A percentile compares a stretch with the other conserved stretches of the same genome.
Conservation (phyloP, 257 asterid genomes). For the Capsicum pubescens region DNA sequence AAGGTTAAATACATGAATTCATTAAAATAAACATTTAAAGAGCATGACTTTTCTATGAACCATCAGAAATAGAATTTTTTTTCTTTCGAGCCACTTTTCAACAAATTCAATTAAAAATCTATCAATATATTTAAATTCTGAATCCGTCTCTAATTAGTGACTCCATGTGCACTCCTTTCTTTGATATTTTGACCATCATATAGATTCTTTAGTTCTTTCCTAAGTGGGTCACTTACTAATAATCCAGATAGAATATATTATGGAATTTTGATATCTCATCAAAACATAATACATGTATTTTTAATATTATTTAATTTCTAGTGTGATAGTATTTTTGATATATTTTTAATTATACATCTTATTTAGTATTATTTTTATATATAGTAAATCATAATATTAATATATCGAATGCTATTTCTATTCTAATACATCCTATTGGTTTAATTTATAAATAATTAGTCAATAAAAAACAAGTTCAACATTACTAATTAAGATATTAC, state of each 20-base stretch:
- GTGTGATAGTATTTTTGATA: too few species aligned
- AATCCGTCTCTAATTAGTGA: background rate
- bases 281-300: too few species aligned
- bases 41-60: background rate
- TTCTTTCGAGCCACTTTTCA: background rate
- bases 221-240: slow-evolving; percentile 33
- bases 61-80: background rate
- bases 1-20: background rate
- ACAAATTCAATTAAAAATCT: background rate
- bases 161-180: background rate
- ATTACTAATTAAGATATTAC: too few species aligned
- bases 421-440: too few species aligned
- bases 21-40: background rate
- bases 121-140: background rate
- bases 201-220: background rate
- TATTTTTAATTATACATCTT: too few species aligned
- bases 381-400: too few species aligned
- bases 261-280: background rate
- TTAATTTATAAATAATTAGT: too few species aligned
- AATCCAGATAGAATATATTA: slow-evolving; percentile 39
- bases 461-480: too few species aligned
- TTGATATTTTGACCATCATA: background rate
- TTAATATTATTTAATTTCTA: too few species aligned
- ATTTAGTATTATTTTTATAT: too few species aligned
- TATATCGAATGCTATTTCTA: too few species aligned